Evolutionary conservation across 176 grass and related monocot species (phyloP).

Genomic region (Calamus simplicifolius): DNA sequence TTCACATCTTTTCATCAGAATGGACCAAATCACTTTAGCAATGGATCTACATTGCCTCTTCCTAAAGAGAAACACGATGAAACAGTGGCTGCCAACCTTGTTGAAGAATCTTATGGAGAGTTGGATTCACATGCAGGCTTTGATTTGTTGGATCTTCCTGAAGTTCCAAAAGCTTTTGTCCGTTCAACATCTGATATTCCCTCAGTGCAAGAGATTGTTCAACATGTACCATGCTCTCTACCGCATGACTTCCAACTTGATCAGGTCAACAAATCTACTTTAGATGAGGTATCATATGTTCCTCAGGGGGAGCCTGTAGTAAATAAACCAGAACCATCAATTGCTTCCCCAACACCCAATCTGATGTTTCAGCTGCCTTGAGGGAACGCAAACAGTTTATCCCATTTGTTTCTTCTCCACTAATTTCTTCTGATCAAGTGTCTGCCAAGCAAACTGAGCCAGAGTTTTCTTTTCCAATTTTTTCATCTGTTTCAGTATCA

Average conservation of each 20-base stretch:
- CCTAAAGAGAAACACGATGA: constrained; percentile 73
- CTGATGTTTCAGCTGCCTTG: constrained; percentile 18
- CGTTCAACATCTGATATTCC: constrained; percentile 32
- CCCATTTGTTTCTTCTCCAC: constrained; percentile 43
- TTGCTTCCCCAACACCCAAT: constrained; percentile 25
- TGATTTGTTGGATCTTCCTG: constrained; percentile 67
- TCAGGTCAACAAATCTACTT: constrained; percentile 20
- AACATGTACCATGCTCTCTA: constrained; percentile 22
- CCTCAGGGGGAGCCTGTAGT: constrained; percentile 22
- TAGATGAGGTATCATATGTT: constrained; percentile 38
- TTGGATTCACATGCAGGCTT: constrained; percentile 47
- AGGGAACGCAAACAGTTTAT: constrained; percentile 67
- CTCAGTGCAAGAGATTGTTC: constrained; percentile 29
- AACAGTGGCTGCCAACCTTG: constrained; percentile 21
- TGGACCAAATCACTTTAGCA: constrained; percentile 63
- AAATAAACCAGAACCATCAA: constrained; percentile 26
- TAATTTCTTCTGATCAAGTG: constrained; percentile 15
- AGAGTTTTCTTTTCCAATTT: neutral
- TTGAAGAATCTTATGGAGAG: constrained; percentile 32
- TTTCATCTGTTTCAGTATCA: no score
- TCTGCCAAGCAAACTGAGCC: constrained; percentile 25
- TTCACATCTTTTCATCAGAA: constrained; percentile 39
- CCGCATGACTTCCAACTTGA: constrained; percentile 1
- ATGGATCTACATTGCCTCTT: constrained; percentile 54
- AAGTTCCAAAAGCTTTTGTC: constrained; percentile 78